Evolutionary conservation across 371 early-diverging fungal species (phyloP), one percentile per base, ranked within the genome.

Genomic region (Saksenaea vasiformis): DNA sequence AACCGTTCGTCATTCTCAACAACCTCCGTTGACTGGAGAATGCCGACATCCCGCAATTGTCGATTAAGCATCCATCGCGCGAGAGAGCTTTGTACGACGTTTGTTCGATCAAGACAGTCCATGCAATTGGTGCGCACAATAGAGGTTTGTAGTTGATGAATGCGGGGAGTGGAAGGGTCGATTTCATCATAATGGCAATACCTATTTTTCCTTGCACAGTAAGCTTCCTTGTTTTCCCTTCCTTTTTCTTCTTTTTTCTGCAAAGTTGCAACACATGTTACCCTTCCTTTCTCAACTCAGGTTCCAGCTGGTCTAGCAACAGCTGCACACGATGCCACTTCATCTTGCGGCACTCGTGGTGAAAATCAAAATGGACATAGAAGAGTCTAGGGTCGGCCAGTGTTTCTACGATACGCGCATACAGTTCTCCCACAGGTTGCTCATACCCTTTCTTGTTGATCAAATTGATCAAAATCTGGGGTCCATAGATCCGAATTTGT

Each of bases 31-130:
- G 83, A 67, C 2, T 74, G 73, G n/a, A 94, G 66, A 19, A 92
- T 74, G n/a, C 85, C 86, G 0, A 84, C 55, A 2, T 86, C 83
- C 15, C 85, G 84, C 38, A 93, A 69, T 59, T 93, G 92, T 31
- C 74, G 70, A 36, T 81, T 85, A 35, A 95, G 72, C 0, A 89
- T 71, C 62, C 80, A 74, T 38, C 91, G 82, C 3, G 93, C 94
- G 14, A 98, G 66, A 14, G 93, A 89, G 31, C 90, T 91, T 72
- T 99, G 99, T 0, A 97, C 95, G 0, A 99, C 97, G 72, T 99
- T 99, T 34, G 99, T 99, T 67, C 99, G 87, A 76, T 99, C 99
- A 35, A 99, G 77, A 70, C 99, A 99, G 81, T 99, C 99, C 90
- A 99, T 98, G 73, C 99, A 99, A 73, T 99, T 99, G 3, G 98